phyloP scores from a whole-genome alignment of 257 asterid genomes.

The Plantago elongata region DNA sequence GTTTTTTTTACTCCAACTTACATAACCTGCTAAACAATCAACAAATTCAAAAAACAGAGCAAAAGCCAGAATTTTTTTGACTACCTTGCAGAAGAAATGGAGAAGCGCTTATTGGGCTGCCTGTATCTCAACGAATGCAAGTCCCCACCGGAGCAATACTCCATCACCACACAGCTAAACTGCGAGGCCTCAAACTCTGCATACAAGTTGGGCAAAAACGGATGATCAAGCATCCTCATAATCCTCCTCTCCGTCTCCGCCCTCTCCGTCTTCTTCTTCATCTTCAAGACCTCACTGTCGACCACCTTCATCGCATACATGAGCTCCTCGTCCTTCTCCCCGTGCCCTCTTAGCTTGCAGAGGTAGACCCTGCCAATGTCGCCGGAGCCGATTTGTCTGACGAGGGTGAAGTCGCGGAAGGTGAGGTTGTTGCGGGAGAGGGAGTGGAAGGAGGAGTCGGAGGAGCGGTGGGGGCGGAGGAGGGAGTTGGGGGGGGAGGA shows the following conservation, averaged over 20 bases:
- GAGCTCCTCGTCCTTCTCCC: constrained; percentile 22
- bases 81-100: constrained; percentile 74
- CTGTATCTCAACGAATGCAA: constrained; percentile 71
- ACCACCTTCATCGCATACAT: constrained; percentile 88
- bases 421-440: constrained; percentile 31
- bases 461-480: constrained; percentile 66
- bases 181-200: constrained; percentile 79
- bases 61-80: too few species aligned
- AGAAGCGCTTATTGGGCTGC: constrained; percentile 70
- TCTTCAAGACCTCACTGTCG: constrained; percentile 57
- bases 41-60: background rate
- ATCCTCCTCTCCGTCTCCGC: constrained; percentile 83
- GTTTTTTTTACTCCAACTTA: too few species aligned
- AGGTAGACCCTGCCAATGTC: constrained; percentile 70
- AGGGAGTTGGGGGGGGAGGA: constrained; percentile 27
- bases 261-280: constrained; percentile 71
- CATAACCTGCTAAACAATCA: too few species aligned
- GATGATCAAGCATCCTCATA: constrained; percentile 67
- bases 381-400: constrained; percentile 83
- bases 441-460: constrained; percentile 59
- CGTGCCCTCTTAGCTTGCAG: constrained; percentile 34
- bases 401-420: constrained; percentile 62
- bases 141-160: constrained; percentile 79
- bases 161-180: constrained; percentile 80
- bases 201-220: constrained; percentile 68